A percentile compares a stretch with the other conserved stretches of the same genome.
Conservation (phyloP, 73 alveolate genomes). For the Paraurostyla sp. region DNA sequence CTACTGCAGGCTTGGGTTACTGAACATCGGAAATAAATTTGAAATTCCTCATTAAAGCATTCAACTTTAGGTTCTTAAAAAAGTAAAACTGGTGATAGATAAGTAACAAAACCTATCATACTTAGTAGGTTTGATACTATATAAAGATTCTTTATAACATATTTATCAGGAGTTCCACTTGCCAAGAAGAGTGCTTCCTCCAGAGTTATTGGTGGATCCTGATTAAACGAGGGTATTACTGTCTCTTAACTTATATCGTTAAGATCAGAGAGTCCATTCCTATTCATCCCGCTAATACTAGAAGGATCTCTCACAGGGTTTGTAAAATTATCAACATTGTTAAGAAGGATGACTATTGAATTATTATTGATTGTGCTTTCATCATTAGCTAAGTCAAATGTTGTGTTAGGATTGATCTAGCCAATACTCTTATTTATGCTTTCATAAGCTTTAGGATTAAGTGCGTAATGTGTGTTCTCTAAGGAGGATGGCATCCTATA, state of each 20-base stretch:
- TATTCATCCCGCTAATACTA: not conserved
- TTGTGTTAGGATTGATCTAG: not conserved
- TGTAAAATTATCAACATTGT: not conserved
- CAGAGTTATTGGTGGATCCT: constrained; percentile 48
- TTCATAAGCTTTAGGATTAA: not conserved
- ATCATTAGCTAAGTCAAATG: not conserved
- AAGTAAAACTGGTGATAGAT: not conserved
- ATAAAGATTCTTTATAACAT: not conserved
- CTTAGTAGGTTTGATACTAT: constrained; percentile 33
- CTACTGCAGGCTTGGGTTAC: constrained; percentile 23
- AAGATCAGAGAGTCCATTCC: not conserved
- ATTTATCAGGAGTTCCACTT: constrained; percentile 41
- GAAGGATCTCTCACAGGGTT: not conserved
- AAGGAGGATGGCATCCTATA: constrained; percentile 1
- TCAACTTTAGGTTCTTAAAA: constrained; percentile 37
- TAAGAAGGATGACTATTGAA: constrained; percentile 46
- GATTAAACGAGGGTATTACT: constrained; percentile 31
- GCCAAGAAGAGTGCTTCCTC: constrained; percentile 44
- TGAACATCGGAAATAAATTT: constrained; percentile 28
- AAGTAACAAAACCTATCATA: constrained; percentile 12
- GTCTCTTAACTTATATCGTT: not conserved
- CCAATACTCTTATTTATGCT: not conserved
- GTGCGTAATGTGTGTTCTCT: constrained; percentile 34
- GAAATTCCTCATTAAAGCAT: constrained; percentile 27
- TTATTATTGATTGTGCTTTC: constrained; percentile 33